Evolutionary conservation across 2,329 filamentous ascomycete species (phyloP), one percentile per base, ranked within the genome.

Genomic region (Neophaeococcomyces mojaviensis): DNA sequence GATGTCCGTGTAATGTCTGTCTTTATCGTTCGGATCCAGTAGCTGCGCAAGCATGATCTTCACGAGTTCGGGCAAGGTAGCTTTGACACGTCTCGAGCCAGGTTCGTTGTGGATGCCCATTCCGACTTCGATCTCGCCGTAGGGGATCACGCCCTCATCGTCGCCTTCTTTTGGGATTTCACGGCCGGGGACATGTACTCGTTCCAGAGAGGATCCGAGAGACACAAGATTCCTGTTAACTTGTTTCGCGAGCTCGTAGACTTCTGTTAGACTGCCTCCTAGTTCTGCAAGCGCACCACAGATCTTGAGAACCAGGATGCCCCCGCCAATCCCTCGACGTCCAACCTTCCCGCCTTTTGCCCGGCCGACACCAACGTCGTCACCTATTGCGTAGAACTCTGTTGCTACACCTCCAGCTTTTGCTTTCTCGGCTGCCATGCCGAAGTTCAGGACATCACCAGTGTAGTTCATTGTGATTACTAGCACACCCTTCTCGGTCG

Each of bases 381-480:
- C 90, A 4, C 82, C 88, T 6, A 96, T 87, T 7, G 94, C 84
- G 8, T 94, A 81, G 84, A 96, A 94, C 62, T 94, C 86, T 0
- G 86, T 85, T 15, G 80, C 68, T 19, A 88, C 67, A 0, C 88
- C 89, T 0, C 80, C 78, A 1, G 88, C 88, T 48, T 84, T 82
- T 13, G 88, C 88, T 70, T 95, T 95, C 66, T 96, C 90, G 7
- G 92, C 86, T 1, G 84, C 89, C 77, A 96, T 84, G 46, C 88
- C 89, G 61, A 96, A 96, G 68, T 95, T 94, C 55, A 96, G 75
- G 44, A 95, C 79, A 63, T 89, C 86, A 31, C 86, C 86, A 1
- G 88, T 94, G 66, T 94, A 94, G 65, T 96, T 96, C 86, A 94
- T 53, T 24, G 94, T 86, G 4, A 89, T 82, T n/a, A 95, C 84